Evolutionary conservation across 768 basidiomycete genomes (phyloP), one percentile per base, ranked within the genome.

Genomic region (Suillus hirtellus): DNA sequence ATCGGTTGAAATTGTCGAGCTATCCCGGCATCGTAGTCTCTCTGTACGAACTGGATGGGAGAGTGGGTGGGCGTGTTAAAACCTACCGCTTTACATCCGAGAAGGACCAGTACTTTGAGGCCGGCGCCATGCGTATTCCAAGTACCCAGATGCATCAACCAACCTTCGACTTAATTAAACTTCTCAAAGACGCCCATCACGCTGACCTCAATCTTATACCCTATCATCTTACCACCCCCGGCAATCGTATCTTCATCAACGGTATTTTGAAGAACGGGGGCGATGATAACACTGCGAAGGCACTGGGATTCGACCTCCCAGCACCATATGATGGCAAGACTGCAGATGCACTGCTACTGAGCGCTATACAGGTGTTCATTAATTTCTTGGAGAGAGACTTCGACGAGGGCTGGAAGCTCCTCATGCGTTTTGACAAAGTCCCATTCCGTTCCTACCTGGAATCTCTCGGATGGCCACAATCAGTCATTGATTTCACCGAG

Each of bases 401-500:
- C 10, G 47, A 60, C 17, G n/a, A 34, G 31, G 59, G 59, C 31
- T 60, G 59, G 59, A 31, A 63, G 12, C 50, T 69, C 55, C 70
- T 70, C 40, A 46, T 59, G 43, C 31, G 59, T 24, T 64, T 37
- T 49, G 69, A 70, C 59, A 58, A 66, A 35, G 68, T 59, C 53
- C 64, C 69, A 11, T 71, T 70, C 55, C 69, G 69, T 11, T 61
- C 55, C 49, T 70, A 71, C 60, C 64, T 70, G 38, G 58, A 40
- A 21, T 8, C 43, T 21, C 58, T 63, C 35, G 58, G 34, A 5
- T 71, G 68, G 64, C 66, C 67, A 24, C 43, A 46, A 24, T 66
- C 62, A 11, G 67, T 70, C 15, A 60, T 70, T 3, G 70, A 71
- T 50, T 70, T 70, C n/a, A 17, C 66, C 50, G 70, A 70, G 60